Percentiles rank a stretch among this genome's conserved stretches.
Evolutionary conservation across 1,139 yeast genomes (phyloP).

Genomic region (Casaregolazyma suthepensis): DNA sequence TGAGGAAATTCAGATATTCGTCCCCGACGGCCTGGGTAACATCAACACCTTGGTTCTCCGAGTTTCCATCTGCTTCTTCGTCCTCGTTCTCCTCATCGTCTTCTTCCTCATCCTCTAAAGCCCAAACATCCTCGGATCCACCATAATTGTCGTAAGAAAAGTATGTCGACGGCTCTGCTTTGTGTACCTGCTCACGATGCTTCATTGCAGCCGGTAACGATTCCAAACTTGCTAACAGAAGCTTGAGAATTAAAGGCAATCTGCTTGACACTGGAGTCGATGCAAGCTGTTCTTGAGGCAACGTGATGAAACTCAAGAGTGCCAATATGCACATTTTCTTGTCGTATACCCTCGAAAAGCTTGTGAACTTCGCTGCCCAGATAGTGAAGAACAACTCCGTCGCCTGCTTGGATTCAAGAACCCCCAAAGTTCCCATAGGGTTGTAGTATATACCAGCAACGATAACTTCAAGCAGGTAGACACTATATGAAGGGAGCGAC

Average conservation of each 20-base stretch:
- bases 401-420: slow-evolving; percentile 45
- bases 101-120: slow-evolving; percentile 39
- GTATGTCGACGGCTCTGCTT: slow-evolving; percentile 40
- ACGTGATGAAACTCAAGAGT: slow-evolving; percentile 43
- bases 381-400: slow-evolving; percentile 50
- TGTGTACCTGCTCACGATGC: slow-evolving; percentile 56
- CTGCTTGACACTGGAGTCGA: slow-evolving; percentile 29
- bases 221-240: slow-evolving; percentile 46
- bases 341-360: slow-evolving; percentile 71
- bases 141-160: slow-evolving; percentile 33
- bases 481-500: slow-evolving; percentile 43
- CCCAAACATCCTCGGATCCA: slow-evolving; percentile 24
- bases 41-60: slow-evolving; percentile 32
- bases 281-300: slow-evolving; percentile 36
- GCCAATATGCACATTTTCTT: slow-evolving; percentile 71
- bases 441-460: slow-evolving; percentile 62
- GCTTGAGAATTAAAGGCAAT: slow-evolving; percentile 41
- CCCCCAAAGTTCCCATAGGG: slow-evolving; percentile 46
- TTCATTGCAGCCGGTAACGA: slow-evolving; percentile 67
- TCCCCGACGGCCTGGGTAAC: slow-evolving; percentile 38
- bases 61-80: slow-evolving; percentile 37
- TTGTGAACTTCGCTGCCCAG: slow-evolving; percentile 61
- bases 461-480: slow-evolving; percentile 60
- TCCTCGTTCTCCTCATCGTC: slow-evolving; percentile 39
- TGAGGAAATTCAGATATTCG: slow-evolving; percentile 30